Evolutionary conservation across 1,284 basidiomycete species (phyloP).

Genomic region (Erythrobasidium hasegawianum): DNA sequence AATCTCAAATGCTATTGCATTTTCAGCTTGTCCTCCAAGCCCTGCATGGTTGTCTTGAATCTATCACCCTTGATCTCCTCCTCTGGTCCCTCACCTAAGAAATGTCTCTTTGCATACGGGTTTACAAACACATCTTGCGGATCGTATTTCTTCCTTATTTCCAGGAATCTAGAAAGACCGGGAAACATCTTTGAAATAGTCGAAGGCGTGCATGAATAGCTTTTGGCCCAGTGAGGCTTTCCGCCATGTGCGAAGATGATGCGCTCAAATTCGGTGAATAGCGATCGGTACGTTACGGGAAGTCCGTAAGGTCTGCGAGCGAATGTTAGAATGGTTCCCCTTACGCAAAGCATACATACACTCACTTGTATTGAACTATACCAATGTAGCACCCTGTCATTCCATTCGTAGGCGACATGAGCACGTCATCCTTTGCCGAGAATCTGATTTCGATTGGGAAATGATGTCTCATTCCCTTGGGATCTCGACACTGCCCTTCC

Average conservation of each 20-base stretch:
- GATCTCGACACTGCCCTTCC: constrained; percentile 62
- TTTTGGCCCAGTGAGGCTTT: constrained; percentile 96
- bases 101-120: constrained; percentile 55
- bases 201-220: constrained; percentile 70
- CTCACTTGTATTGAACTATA: constrained; percentile 89
- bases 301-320: constrained; percentile 74
- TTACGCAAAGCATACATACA: too few species aligned
- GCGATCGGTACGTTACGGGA: constrained; percentile 75
- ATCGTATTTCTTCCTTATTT: constrained; percentile 69
- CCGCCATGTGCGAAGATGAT: constrained; percentile 72
- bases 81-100: constrained; percentile 50
- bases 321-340: background rate
- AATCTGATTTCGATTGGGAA: constrained; percentile 93
- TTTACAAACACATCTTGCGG: constrained; percentile 69
- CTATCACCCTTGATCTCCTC: background rate
- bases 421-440: constrained; percentile 83
- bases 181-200: constrained; percentile 71
- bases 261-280: constrained; percentile 75
- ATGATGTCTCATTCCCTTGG: constrained; percentile 74
- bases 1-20: constrained; percentile 15
- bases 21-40: constrained; percentile 13
- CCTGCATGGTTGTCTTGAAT: constrained; percentile 24
- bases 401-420: constrained; percentile 81
- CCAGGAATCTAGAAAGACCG: constrained; percentile 73
- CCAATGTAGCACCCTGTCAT: constrained; percentile 87